Base-by-base conservation (phyloP, 23 red algal genomes). In the Gracilaria caudata region DNA sequence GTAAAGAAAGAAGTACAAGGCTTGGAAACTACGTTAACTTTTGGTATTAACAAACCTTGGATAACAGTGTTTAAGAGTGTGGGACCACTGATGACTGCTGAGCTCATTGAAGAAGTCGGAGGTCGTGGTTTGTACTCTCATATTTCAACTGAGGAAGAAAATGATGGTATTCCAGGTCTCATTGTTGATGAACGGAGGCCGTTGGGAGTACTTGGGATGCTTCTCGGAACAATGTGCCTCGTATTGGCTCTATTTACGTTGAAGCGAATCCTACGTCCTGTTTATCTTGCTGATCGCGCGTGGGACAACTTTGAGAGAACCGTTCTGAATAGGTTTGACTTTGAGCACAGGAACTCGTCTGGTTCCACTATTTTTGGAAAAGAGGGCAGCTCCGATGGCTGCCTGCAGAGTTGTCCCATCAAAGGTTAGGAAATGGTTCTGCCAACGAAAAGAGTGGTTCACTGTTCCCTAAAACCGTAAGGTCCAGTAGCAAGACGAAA, bases 51-150 rank as follows among this genome's bases (percentile, higher is more conserved):
- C 70, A 75, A 36, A 20, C 70, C 70, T 7, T 75, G 70, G 70
- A 6, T 75, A 24, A 75, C 70, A 0, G 70, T 75, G 38, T 75
- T 49, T 11, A 75, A 75, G 43, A 43, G 39, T 47, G 19, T 75
- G 0, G 70, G 70, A 7, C 70, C 70, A 25, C 20, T 75, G 16
- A 46, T 75, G 43, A 75, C 70, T 4, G 70, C 70, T 6, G 70
- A 75, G 43, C 70, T 46, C 28, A 49, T 75, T 49, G 43, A 43
- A 29, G 70, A 75, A 75, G 40, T 75, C 28, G 10, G 47, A 29
- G 70, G 70, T 19, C 70, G 29, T 46, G 70, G 38, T 32, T 75
- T 43, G 20, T 75, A 75, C 70, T 75, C 70, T 46, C 39, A 47
- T 75, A 45, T 49, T 39, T 1, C 21, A 29, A 47, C 39, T 6